Conservation (phyloP, 1,284 basidiomycete genomes). For the Ustilago tritici region DNA sequence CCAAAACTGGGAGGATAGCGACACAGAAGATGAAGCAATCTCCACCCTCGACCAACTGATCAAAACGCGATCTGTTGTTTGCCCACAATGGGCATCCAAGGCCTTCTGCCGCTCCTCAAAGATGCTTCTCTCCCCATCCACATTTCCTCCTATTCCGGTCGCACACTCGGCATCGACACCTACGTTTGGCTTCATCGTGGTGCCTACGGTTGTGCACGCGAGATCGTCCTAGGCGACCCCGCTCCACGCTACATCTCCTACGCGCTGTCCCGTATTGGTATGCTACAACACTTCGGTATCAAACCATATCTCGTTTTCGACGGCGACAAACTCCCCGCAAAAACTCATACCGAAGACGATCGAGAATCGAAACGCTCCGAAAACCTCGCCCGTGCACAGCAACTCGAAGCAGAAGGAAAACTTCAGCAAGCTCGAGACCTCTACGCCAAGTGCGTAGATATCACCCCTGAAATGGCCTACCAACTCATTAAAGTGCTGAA, state of each 20-base stretch:
- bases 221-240: constrained; percentile 84
- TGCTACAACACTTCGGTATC: constrained; percentile 86
- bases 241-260: constrained; percentile 93
- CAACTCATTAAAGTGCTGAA: constrained; percentile 89
- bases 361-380: constrained; percentile 78
- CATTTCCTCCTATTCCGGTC: constrained; percentile 56
- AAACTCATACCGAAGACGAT: constrained; percentile 87
- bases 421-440: constrained; percentile 83
- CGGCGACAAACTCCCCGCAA: constrained; percentile 93
- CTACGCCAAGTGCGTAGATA: constrained; percentile 91
- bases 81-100: constrained; percentile 79
- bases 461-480: constrained; percentile 96
- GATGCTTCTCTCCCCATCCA: constrained; percentile 74
- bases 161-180: constrained; percentile 80
- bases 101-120: constrained; percentile 91
- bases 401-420: constrained; percentile 81
- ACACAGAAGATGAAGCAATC: background rate
- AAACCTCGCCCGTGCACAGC: constrained; percentile 77
- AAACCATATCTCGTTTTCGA: constrained; percentile 95
- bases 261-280: constrained; percentile 89
- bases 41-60: background rate
- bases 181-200: constrained; percentile 99
- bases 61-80: background rate
- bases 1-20: background rate
- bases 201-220: constrained; percentile 86